These are phyloP conservation scores for Verbascum thapsus DNA, from an alignment of 257 asterid genomes.

Conservation along the genomic window DNA sequence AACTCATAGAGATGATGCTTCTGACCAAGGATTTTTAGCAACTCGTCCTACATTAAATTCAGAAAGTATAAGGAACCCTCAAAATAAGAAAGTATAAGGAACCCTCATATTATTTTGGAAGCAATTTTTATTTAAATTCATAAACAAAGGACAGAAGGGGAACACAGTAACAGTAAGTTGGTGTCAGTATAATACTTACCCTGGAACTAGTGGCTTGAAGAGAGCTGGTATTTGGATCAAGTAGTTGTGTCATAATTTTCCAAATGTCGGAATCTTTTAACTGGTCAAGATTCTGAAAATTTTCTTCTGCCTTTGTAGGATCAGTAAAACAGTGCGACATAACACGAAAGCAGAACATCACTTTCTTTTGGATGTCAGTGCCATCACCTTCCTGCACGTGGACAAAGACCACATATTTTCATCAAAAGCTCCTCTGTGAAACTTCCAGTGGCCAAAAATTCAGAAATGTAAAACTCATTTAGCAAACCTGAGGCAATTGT, in stretches of 20 bases:
- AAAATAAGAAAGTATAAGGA: slow-evolving; percentile 34
- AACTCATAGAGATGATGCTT: slow-evolving; percentile 84
- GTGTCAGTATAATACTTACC: slow-evolving; percentile 51
- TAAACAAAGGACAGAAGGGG: slow-evolving; percentile 19
- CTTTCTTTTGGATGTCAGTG: slow-evolving; percentile 79
- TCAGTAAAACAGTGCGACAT: slow-evolving; percentile 90
- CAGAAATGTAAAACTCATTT: slow-evolving; percentile 18
- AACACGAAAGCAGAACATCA: slow-evolving; percentile 62
- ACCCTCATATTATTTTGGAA: slow-evolving; percentile 21
- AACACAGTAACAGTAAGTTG: slow-evolving; percentile 12
- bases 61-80: slow-evolving; percentile 35
- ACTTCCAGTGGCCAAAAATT: slow-evolving; percentile 20
- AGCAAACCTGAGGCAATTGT: slow-evolving; percentile 70
- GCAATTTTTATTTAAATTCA: slow-evolving; percentile 18
- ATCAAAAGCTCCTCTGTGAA: slow-evolving; percentile 21
- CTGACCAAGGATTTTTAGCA: slow-evolving; percentile 69
- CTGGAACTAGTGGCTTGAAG: slow-evolving; percentile 56
- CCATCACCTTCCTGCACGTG: slow-evolving; percentile 76
- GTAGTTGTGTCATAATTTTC: slow-evolving; percentile 63
- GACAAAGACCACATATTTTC: slow-evolving; percentile 30
- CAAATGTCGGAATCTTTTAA: slow-evolving; percentile 77
- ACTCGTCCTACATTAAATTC: slow-evolving; percentile 59
- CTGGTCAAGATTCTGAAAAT: slow-evolving; percentile 81
- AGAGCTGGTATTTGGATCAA: slow-evolving; percentile 71
- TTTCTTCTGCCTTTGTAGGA: slow-evolving; percentile 84